Conservation (phyloP, 805 yeast species). For the Blastobotrys robertii region DNA sequence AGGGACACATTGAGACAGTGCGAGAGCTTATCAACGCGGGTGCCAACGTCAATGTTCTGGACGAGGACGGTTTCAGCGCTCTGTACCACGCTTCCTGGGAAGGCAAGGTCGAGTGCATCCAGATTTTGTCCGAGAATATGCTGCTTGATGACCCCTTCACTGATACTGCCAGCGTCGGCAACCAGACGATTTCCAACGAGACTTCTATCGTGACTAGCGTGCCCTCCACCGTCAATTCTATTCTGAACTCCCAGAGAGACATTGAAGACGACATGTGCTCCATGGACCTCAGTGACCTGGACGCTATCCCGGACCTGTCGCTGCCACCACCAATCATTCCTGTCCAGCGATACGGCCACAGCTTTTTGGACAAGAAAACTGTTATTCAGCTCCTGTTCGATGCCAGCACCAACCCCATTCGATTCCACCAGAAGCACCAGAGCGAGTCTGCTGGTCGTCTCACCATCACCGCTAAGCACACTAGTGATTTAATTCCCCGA, state of each 20-base stretch:
- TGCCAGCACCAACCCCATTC: slow-evolving; percentile 37
- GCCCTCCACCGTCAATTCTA: background rate
- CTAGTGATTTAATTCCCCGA: slow-evolving; percentile 79
- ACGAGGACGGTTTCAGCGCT: slow-evolving; percentile 74
- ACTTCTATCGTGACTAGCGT: background rate
- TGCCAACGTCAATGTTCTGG: slow-evolving; percentile 58
- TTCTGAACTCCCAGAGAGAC: slow-evolving; percentile 1
- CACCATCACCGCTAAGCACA: slow-evolving; percentile 60
- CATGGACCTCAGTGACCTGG: slow-evolving; percentile 30
- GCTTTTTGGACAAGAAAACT: slow-evolving; percentile 82
- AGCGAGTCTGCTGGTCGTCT: slow-evolving; percentile 44
- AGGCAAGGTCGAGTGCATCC: slow-evolving; percentile 77
- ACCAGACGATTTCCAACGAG: background rate
- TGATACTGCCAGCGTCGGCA: background rate
- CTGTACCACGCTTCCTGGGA: slow-evolving; percentile 88
- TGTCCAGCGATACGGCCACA: slow-evolving; percentile 88
- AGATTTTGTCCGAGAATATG: slow-evolving; percentile 35
- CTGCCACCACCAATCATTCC: slow-evolving; percentile 97
- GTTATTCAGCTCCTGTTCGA: slow-evolving; percentile 69
- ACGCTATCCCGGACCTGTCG: slow-evolving; percentile 79
- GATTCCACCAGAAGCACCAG: slow-evolving; percentile 33
- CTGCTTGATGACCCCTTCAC: background rate
- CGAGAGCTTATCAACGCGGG: slow-evolving; percentile 60
- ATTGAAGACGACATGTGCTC: slow-evolving; percentile 10
- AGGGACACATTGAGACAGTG: slow-evolving; percentile 68